A percentile compares a stretch with the other conserved stretches of the same genome.
Evolutionary conservation across 306 rosid species (phyloP).

Genomic region (Trifolium repens): DNA sequence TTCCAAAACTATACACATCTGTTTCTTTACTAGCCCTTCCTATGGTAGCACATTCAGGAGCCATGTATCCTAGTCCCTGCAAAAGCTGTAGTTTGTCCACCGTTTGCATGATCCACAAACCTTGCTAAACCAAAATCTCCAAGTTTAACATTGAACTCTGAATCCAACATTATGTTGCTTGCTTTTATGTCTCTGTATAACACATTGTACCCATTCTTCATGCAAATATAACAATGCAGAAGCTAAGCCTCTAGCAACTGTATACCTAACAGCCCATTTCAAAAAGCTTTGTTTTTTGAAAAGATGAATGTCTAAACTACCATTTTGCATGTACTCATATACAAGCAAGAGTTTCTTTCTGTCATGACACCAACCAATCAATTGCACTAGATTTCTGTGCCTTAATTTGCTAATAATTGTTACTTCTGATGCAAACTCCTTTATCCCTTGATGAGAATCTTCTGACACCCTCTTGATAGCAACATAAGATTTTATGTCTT

Average conservation of each 20-base stretch:
- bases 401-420: conserved; percentile 47
- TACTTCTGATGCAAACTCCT: conserved; percentile 52
- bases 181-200: conserved; percentile 56
- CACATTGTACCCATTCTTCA: conserved; percentile 55
- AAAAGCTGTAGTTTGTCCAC: conserved; percentile 36
- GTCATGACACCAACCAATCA: conserved; percentile 56
- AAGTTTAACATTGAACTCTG: conserved; percentile 50
- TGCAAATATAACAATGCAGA: conserved; percentile 52
- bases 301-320: conserved; percentile 50
- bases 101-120: conserved; percentile 47
- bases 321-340: conserved; percentile 55
- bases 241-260: conserved; percentile 48
- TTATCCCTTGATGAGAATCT: conserved; percentile 45
- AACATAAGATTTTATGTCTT: conserved; percentile 36
- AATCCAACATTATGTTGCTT: conserved; percentile 62
- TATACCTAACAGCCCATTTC: conserved; percentile 41
- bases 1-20: conserved; percentile 51
- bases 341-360: conserved; percentile 40
- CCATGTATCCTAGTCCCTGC: conserved; percentile 58
- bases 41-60: conserved; percentile 40
- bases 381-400: conserved; percentile 50
- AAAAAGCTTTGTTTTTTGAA: conserved; percentile 29
- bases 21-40: conserved; percentile 45
- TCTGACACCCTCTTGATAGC: conserved; percentile 53
- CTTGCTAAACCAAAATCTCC: conserved; percentile 61